Evolutionary conservation across 2,329 filamentous ascomycete species (phyloP), one percentile per base, ranked within the genome.

Genomic region (Dactylellina haptotyla): DNA sequence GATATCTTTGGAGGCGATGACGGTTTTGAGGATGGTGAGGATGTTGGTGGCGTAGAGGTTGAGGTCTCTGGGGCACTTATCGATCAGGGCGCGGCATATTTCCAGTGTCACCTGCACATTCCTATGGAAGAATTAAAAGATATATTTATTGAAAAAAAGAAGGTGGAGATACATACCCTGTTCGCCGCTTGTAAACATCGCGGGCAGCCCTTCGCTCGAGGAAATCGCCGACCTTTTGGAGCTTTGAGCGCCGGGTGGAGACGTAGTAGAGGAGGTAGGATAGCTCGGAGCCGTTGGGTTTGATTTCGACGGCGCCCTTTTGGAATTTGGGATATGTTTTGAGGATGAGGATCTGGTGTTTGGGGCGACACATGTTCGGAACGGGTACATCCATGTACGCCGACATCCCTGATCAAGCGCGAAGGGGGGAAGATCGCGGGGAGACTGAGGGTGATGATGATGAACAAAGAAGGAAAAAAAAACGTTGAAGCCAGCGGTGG

Each of bases 261-360:
- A 92, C 93, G 84, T 99, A 98, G 85, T 96, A 98, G 62, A 98
- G 88, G 76, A 99, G 87, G 81, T 98, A 98, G 82, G 92, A 96
- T 75, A 99, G 87, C 84, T 99, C 95, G 83, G 92, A 96, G 77
- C 92, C 92, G 82, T 98, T 98, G 46, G 95, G 93, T 83, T 94
- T 96, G 79, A 97, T 92, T 79, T 97, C 92, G 80, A 93, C 90
- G 75, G 91, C 89, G 57, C 92, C 92, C 83, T 97, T 98, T 76
- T 91, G 91, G 76, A 91, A 93, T 77, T 90, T 90, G 14, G 95
- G 95, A 81, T 97, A 99, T 84, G 94, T 98, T 84, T 97, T 97
- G 76, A 97, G 87, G 77, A 97, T 90, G 75, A 98, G 85, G 78
- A 97, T 91, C 86, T 98, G 94, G 83, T 99, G 95, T 84, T 97